Evolutionary conservation across 345 rosid genomes (phyloP).

Genomic region (Camelina laxa): DNA sequence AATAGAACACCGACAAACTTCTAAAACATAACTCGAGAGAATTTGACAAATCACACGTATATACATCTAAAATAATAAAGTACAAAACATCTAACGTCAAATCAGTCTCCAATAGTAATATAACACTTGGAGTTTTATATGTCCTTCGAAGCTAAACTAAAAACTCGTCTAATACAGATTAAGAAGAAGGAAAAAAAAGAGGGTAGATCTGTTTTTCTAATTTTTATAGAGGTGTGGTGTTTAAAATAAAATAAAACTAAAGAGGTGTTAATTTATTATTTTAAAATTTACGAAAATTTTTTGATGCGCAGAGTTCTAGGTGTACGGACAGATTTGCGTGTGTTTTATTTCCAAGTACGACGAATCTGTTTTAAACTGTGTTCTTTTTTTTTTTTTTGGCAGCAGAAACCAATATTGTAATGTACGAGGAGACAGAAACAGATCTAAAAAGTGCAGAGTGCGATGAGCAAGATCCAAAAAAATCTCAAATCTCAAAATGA

Average conservation of each 20-base stretch:
- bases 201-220: background rate
- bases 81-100: background rate
- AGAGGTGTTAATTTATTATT: background rate
- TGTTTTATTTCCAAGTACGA: background rate
- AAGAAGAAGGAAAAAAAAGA: background rate
- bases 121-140: background rate
- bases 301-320: conserved; percentile 6
- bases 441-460: conserved; percentile 3
- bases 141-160: background rate
- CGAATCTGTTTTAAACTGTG: background rate
- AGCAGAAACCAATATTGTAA: conserved; percentile 28
- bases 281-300: background rate
- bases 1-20: conserved; percentile 30
- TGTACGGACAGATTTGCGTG: conserved; percentile 32
- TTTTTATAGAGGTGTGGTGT: background rate
- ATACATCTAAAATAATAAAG: background rate
- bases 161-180: background rate
- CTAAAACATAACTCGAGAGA: conserved; percentile 17
- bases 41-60: conserved; percentile 33
- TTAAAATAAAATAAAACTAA: no score
- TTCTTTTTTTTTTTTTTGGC: background rate
- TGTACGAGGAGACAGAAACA: conserved; percentile 34
- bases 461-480: background rate
- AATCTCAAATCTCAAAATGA: background rate
- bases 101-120: background rate